Base-by-base conservation (phyloP, 768 basidiomycete genomes). In the Leucosporidium creatinivorum region DNA sequence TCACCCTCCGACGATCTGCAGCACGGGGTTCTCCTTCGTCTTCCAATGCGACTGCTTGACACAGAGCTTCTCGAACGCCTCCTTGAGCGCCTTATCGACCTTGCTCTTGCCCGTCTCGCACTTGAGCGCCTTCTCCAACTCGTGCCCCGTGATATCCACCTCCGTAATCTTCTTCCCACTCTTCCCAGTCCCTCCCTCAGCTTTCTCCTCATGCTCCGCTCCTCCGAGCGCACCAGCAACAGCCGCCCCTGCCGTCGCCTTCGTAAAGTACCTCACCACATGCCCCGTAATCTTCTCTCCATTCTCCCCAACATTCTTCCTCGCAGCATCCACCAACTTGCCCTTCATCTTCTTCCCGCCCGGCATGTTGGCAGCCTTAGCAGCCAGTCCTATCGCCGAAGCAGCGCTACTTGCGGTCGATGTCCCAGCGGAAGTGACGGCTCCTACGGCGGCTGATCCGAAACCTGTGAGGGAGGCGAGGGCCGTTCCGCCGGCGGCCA, bases 31-130 rank as follows among this genome's bases (percentile, higher is more conserved):
- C 25, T 61, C 47, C 28, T 58, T 47, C 13, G 67, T 65, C 47
- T 64, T 66, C 60, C 31, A 72, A 39, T 57, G 54, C 28, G 55
- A 65, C 50, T 23, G 21, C 59, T 69, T 72, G 55, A 69, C 19
- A 4, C 58, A 47, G 10, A 72, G 44, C 8, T 44, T 26, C 66
- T 72, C 69, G 70, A 72, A 72, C 4, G 70, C 70, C n/a, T 66
- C 66, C 39, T 48, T 56, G 49, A 72, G 65, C 2, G 64, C 61
- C 51, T 63, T 68, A 61, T 69, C 68, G 8, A 62, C 50, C 50
- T 59, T 59, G 50, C 47, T 57, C 39, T 66, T 56, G 10, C 67
- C 67, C 26, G 70, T 72, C 52, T 66, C 65, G 60, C 67, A 68
- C 62, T 19, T 28, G 4, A 72, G 21, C 54, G 69, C 70, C 47